Evolutionary conservation across 1,284 basidiomycete species (phyloP).

Genomic region (Schizopora paradoxa): DNA sequence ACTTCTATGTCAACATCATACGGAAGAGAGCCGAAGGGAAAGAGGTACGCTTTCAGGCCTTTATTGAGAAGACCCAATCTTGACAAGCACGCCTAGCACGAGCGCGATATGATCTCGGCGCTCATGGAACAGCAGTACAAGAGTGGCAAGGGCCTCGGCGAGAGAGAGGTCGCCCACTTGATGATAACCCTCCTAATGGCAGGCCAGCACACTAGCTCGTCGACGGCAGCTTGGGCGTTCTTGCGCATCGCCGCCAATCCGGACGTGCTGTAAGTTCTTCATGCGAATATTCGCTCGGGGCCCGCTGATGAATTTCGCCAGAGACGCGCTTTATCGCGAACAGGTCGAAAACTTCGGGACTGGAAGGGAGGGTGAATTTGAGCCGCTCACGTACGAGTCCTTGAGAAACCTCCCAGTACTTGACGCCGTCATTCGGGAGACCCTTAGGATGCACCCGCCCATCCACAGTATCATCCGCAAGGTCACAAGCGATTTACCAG

Average conservation of each 20-base stretch:
- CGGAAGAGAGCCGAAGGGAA: slow-evolving; percentile 60
- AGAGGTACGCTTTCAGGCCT: slow-evolving; percentile 30
- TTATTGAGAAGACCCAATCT: neutral
- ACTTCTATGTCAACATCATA: slow-evolving; percentile 91
- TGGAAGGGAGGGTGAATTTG: slow-evolving; percentile 68
- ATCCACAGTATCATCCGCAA: slow-evolving; percentile 91
- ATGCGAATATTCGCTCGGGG: neutral
- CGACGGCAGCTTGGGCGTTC: slow-evolving; percentile 86
- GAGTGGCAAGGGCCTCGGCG: slow-evolving; percentile 71
- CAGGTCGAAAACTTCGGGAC: slow-evolving; percentile 82
- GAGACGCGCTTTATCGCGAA: slow-evolving; percentile 80
- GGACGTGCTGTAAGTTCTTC: slow-evolving; percentile 63
- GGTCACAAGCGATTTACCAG: slow-evolving; percentile 78
- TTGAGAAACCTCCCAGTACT: slow-evolving; percentile 79
- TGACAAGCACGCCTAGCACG: slow-evolving; percentile 38
- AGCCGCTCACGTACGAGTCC: slow-evolving; percentile 83
- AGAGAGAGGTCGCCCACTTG: slow-evolving; percentile 94
- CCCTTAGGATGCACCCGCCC: slow-evolving; percentile 86
- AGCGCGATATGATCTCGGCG: slow-evolving; percentile 93
- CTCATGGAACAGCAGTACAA: slow-evolving; percentile 86
- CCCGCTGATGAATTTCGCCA: slow-evolving; percentile 26
- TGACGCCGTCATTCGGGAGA: slow-evolving; percentile 89
- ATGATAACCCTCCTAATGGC: slow-evolving; percentile 96
- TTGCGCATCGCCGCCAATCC: slow-evolving; percentile 84
- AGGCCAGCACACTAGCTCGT: slow-evolving; percentile 95